Base-by-base conservation (phyloP, 192 early-diverging fungal species). In the Allomyces javanicus region DNA sequence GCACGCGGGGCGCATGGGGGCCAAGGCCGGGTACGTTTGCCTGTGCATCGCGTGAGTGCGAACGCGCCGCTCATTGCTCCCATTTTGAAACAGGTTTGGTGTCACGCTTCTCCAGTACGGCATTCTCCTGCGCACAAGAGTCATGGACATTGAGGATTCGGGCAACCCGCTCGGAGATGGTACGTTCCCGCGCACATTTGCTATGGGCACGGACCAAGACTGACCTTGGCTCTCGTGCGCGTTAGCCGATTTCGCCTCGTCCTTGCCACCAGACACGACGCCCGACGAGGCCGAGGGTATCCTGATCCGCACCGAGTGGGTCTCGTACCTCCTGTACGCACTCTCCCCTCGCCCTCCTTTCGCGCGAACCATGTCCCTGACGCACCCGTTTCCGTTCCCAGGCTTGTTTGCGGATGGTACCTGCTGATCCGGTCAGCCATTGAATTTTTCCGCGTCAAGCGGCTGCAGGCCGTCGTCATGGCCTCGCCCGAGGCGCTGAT, bases 31-130 rank as follows among this genome's bases (percentile, higher is more conserved):
- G 25, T 64, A 33, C 62, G 21, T 9, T 12, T n/a, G 24, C 3
- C 64, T 21, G 4, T 40, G 10, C 10, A n/a, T 17, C n/a, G 66
- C 61, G 12, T 58, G 33, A 67, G 22, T 65, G 22, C 22, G 23
- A 23, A 23, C 24, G 24, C 25, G 66, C 66, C 66, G 62, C 24
- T n/a, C 11, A 44, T 63, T 72, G 45, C 23, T 66, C 17, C 62
- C 64, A 64, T 65, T 66, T 64, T 66, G 55, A 67, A 12, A 50
- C 65, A 86, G 90, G 11, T 77, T 90, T n/a, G 90, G 90, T 11
- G 75, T 92, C 65, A 87, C 87, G 24, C 79, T 92, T 68, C 78
- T 92, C 67, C 85, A 85, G 69, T 83, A 85, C 79, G 88, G 88
- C 12, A 77, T 85, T 66, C 81, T 86, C 74, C 79, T 86, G 69